These are phyloP conservation scores for Ophiocordyceps camponoti-floridani DNA, from an alignment of 2,329 filamentous ascomycete genomes.

Conservation along the genomic window DNA sequence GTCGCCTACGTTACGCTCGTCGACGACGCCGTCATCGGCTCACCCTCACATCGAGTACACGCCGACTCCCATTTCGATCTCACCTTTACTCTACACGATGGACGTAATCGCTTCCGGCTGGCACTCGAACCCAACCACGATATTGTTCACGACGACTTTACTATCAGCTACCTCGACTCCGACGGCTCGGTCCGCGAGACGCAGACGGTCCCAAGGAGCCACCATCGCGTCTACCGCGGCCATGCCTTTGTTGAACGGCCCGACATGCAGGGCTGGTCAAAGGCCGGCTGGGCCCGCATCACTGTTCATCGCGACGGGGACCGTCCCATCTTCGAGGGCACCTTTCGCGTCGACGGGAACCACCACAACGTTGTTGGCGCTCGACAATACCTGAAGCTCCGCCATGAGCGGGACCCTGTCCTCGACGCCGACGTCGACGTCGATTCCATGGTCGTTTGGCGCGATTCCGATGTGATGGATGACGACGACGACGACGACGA, in stretches of 20 bases:
- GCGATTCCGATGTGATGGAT: conserved; percentile 63
- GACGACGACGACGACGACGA: conserved; percentile 4
- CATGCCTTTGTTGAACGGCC: conserved; percentile 50
- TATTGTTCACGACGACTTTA: conserved; percentile 60
- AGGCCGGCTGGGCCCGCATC: conserved; percentile 76
- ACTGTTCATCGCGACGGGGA: conserved; percentile 59
- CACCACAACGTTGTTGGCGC: conserved; percentile 75
- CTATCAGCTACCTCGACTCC: conserved; percentile 50
- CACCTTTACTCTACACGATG: conserved; percentile 54
- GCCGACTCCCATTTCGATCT: conserved; percentile 73
- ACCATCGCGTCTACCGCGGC: conserved; percentile 75
- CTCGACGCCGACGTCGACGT: conserved; percentile 27
- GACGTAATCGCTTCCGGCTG: conserved; percentile 55
- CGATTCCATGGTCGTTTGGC: conserved; percentile 79
- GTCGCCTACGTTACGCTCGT: conserved; percentile 56
- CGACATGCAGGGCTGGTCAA: conserved; percentile 49
- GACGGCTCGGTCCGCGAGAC: conserved; percentile 50
- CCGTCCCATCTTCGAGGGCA: conserved; percentile 73
- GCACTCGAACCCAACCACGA: conserved; percentile 81
- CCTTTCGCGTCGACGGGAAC: conserved; percentile 64
- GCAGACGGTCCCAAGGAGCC: conserved; percentile 53
- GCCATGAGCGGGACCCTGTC: conserved; percentile 49
- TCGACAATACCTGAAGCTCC: conserved; percentile 55
- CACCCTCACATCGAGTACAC: conserved; percentile 61
- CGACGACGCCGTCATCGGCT: conserved; percentile 59